Percentiles rank a stretch among this genome's conserved stretches.
Conservation (phyloP, 1,284 basidiomycete genomes). For the Apiotrichum siamense region DNA sequence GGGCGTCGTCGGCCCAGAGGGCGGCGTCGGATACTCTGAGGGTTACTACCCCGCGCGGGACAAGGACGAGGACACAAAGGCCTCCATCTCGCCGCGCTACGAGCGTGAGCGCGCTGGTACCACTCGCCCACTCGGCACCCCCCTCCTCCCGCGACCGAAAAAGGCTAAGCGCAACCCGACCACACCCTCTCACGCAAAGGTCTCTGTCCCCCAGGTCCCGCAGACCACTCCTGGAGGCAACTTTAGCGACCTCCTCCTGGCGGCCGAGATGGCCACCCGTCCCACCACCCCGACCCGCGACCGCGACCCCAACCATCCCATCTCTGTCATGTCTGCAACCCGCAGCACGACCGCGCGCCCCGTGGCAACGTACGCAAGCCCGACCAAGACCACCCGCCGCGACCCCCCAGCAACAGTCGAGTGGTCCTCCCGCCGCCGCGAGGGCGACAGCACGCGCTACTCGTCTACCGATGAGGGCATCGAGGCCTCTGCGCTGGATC, state of each 20-base stretch:
- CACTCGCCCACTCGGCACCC: conserved; percentile 13
- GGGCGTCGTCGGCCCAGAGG: conserved; percentile 40
- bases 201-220: conserved; percentile 17
- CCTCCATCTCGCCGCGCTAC: not conserved
- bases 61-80: conserved; percentile 16
- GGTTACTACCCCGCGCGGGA: conserved; percentile 29
- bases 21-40: conserved; percentile 41
- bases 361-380: conserved; percentile 13
- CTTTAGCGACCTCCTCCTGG: conserved; percentile 40
- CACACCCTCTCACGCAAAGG: conserved; percentile 25
- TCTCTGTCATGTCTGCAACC: conserved; percentile 30
- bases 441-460: conserved; percentile 5
- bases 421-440: conserved; percentile 14
- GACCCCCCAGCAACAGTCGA: conserved; percentile 18
- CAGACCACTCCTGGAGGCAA: conserved; percentile 42
- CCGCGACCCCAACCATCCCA: conserved; percentile 13
- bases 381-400: conserved; percentile 24
- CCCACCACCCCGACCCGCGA: conserved; percentile 33
- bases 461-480: conserved; percentile 3
- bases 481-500: conserved; percentile 34
- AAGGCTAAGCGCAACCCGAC: conserved; percentile 28
- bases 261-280: conserved; percentile 41
- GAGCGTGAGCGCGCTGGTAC: conserved; percentile 1
- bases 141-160: conserved; percentile 29
- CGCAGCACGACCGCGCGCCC: conserved; percentile 19